Evolutionary conservation across 2,329 filamentous ascomycete species (phyloP).

Genomic region (Pezizomycotina sp.): DNA sequence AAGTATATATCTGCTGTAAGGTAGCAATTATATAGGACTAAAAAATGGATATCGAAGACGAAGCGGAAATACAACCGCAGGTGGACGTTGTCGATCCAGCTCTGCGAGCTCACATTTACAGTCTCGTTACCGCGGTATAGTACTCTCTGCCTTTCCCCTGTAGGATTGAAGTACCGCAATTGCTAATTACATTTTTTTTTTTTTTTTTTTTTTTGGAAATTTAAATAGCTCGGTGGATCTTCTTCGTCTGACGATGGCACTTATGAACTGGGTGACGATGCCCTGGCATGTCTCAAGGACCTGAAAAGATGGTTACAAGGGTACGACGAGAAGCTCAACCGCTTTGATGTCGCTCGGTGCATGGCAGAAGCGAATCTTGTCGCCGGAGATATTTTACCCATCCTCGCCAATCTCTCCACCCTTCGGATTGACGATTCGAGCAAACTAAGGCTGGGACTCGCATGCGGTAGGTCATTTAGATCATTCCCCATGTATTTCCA

Average conservation of each 20-base stretch:
- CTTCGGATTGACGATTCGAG: constrained; percentile 37
- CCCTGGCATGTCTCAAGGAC: constrained; percentile 77
- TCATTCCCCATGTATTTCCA: not conserved
- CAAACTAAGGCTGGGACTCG: constrained; percentile 44
- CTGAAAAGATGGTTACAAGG: constrained; percentile 89
- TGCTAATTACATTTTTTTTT: constrained; percentile 12
- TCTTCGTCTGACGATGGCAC: constrained; percentile 61
- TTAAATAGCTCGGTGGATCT: constrained; percentile 59
- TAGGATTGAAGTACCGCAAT: constrained; percentile 19
- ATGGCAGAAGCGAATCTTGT: constrained; percentile 85
- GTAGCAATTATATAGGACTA: no score
- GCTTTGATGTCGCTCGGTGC: constrained; percentile 86
- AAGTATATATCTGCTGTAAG: no score
- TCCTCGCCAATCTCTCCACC: constrained; percentile 42
- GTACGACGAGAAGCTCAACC: constrained; percentile 82
- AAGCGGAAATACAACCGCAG: no score
- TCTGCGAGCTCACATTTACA: constrained; percentile 83
- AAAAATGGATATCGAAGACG: no score
- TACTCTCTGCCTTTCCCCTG: constrained; percentile 6
- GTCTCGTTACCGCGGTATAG: constrained; percentile 78
- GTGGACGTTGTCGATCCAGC: constrained; percentile 91
- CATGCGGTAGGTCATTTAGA: constrained; percentile 48
- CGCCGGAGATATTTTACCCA: constrained; percentile 74
- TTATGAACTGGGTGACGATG: constrained; percentile 86
- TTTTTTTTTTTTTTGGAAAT: constrained; percentile 18